Evolutionary conservation across 139 green algal genomes (phyloP).

Genomic region (Tetraselmis striata): DNA sequence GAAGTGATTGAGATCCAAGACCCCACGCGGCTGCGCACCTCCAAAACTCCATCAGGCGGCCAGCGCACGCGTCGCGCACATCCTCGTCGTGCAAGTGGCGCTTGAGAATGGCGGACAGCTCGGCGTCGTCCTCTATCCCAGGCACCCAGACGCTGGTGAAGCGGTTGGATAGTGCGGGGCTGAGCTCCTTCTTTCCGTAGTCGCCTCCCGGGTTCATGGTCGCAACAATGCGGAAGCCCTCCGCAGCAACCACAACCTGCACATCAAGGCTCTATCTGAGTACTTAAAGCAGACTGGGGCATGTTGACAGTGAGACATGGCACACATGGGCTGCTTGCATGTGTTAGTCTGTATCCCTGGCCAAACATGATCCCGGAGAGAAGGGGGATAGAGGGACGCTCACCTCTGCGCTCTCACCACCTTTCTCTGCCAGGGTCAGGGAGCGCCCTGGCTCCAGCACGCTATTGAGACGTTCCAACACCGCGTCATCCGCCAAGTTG

Average conservation of each 20-base stretch:
- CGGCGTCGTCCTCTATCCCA: conserved; percentile 42
- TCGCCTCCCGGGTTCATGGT: conserved; percentile 97
- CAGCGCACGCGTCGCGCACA: conserved; percentile 15
- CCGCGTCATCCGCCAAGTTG: conserved; percentile 95
- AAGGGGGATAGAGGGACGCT: background rate
- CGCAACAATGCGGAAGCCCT: conserved; percentile 81
- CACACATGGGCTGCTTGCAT: no score
- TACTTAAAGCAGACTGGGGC: no score
- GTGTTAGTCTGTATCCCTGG: no score
- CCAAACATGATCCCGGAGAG: no score
- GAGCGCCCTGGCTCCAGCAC: conserved; percentile 87
- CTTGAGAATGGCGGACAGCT: conserved; percentile 69
- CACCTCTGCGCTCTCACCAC: conserved; percentile 59
- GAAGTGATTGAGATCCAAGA: no score
- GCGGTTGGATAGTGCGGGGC: conserved; percentile 88
- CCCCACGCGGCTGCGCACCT: background rate
- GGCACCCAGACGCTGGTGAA: conserved; percentile 89
- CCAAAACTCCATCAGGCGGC: conserved; percentile 78
- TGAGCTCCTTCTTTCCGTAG: conserved; percentile 98
- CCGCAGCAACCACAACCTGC: conserved; percentile 71
- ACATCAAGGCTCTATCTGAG: no score
- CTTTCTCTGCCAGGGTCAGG: conserved; percentile 91
- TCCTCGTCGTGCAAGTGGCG: background rate
- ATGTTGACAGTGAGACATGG: no score
- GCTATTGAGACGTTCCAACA: conserved; percentile 96